A percentile compares a stretch with the other conserved stretches of the same genome.
Evolutionary conservation across 345 rosid genomes (phyloP).

Genomic region (Eucalyptus fibrosa): DNA sequence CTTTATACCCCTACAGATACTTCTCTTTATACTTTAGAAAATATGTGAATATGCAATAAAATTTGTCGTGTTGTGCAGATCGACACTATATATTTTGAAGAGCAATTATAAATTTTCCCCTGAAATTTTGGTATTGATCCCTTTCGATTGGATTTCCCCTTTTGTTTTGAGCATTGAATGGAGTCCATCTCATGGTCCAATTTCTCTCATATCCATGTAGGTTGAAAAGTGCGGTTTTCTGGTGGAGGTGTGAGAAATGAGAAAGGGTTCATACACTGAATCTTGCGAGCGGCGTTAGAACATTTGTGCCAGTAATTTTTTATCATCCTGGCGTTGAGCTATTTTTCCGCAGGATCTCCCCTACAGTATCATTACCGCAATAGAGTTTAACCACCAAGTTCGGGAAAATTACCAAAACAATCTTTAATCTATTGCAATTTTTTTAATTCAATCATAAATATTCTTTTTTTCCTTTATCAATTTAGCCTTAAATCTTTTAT

Average conservation of each 20-base stretch:
- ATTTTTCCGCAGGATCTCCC: too few species aligned
- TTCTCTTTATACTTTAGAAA: too few species aligned
- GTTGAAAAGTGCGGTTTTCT: not conserved
- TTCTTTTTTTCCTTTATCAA: fast-evolving
- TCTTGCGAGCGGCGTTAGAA: not conserved
- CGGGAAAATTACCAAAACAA: too few species aligned
- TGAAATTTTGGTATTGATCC: not conserved
- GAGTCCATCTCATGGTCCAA: not conserved
- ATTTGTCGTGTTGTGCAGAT: too few species aligned
- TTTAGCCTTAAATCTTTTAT: fast-evolving
- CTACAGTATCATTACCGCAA: too few species aligned
- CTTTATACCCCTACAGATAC: too few species aligned
- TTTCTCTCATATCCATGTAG: not conserved
- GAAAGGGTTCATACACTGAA: not conserved
- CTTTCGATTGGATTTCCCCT: not conserved
- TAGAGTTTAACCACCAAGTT: too few species aligned
- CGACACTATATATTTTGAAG: not conserved
- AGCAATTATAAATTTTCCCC: too few species aligned
- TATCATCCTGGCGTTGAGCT: too few species aligned
- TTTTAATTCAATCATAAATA: fast-evolving
- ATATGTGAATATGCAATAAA: too few species aligned
- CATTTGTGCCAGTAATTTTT: not conserved
- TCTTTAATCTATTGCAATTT: too few species aligned
- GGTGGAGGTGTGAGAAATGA: not conserved
- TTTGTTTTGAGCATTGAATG: not conserved